phyloP scores from a whole-genome alignment of 805 yeast species.

The Saturnispora hagleri region DNA sequence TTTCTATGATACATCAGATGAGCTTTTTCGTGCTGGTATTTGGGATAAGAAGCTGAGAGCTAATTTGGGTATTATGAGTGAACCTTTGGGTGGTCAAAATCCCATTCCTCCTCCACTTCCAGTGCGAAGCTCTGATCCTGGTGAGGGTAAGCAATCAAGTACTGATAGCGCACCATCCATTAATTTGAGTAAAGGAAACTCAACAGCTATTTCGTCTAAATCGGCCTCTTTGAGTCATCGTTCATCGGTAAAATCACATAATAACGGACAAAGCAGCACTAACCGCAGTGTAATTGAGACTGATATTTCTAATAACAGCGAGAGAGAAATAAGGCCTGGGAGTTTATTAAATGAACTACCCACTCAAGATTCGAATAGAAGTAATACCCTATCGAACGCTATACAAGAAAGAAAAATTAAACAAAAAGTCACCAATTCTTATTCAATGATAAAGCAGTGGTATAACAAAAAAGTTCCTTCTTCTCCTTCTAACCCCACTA shows the following conservation, averaged over 20 bases:
- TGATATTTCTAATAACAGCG: neutral
- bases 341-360: neutral
- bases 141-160: neutral
- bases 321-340: neutral
- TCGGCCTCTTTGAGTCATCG: neutral
- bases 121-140: neutral
- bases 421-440: constrained; percentile 32
- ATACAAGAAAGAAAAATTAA: constrained; percentile 6
- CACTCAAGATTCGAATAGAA: neutral
- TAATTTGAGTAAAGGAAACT: neutral
- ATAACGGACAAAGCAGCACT: neutral
- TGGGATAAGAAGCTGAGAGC: constrained; percentile 48
- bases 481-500: neutral
- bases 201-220: neutral
- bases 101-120: constrained; percentile 2
- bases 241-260: neutral
- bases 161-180: neutral
- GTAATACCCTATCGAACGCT: neutral
- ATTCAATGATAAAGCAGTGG: constrained; percentile 62
- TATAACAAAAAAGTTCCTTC: constrained; percentile 33
- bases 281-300: neutral
- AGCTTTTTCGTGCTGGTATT: constrained; percentile 83
- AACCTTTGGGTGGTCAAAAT: neutral
- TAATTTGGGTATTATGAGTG: neutral
- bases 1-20: constrained; percentile 55